A percentile compares a stretch with the other conserved stretches of the same genome.
Evolutionary conservation across 2,329 filamentous ascomycete species (phyloP).

Genomic region (Trichoderma brevicompactum): DNA sequence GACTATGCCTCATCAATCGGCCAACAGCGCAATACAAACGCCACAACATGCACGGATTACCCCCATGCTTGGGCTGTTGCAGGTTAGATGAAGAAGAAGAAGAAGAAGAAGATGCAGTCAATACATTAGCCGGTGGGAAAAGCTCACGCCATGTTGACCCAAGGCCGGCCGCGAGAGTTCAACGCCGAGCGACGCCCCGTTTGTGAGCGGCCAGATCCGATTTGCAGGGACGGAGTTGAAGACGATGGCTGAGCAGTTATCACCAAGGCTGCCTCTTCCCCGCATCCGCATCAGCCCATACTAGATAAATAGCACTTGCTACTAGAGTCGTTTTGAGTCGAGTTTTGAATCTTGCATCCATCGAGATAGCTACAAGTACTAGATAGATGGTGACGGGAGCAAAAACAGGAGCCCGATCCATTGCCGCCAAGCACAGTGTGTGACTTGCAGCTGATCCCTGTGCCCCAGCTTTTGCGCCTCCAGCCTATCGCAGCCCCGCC

Average conservation of each 20-base stretch:
- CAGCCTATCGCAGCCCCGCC: conserved; percentile 43
- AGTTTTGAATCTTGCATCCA: not conserved
- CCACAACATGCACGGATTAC: conserved; percentile 2
- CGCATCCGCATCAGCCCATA: not conserved
- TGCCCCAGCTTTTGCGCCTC: conserved; percentile 4
- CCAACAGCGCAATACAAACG: conserved; percentile 12
- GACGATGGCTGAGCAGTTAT: too few relatives aligned
- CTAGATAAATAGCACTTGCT: too few relatives aligned
- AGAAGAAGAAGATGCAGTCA: conserved; percentile 2
- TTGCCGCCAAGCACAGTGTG: conserved; percentile 3
- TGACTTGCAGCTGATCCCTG: conserved; percentile 22
- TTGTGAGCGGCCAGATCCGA: conserved; percentile 17
- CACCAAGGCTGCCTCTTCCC: not conserved
- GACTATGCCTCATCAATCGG: not conserved
- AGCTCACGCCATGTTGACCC: conserved; percentile 17
- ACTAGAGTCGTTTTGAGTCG: too few relatives aligned
- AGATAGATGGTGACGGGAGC: not conserved
- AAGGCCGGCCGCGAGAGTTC: not conserved
- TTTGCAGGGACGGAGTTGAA: not conserved
- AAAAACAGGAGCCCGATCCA: conserved; percentile 1
- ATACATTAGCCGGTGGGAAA: not conserved
- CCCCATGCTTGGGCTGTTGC: not conserved
- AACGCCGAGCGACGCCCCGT: conserved; percentile 9
- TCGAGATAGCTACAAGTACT: not conserved
- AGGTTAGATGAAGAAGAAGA: not conserved